Conservation (phyloP, 75 land plant species). For the Larix kaempferi region DNA sequence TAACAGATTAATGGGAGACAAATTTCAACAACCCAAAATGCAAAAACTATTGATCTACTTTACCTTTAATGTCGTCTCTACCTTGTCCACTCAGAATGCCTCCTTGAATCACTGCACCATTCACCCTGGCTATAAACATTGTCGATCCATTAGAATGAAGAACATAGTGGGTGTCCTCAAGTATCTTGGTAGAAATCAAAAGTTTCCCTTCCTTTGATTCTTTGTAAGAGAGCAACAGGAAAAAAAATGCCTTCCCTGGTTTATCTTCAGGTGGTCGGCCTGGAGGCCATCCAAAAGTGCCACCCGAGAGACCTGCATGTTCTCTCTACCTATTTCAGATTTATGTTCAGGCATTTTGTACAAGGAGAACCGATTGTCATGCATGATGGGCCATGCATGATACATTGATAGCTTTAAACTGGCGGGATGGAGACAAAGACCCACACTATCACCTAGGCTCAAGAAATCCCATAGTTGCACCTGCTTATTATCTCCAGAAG, state of each 20-base stretch:
- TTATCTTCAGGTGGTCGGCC: conserved; percentile 66
- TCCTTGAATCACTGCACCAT: too few species aligned
- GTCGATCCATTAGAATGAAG: conserved; percentile 87
- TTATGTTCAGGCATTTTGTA: conserved; percentile 70
- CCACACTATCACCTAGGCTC: conserved; percentile 45
- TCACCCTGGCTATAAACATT: conserved; percentile 73
- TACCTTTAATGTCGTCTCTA: too few species aligned
- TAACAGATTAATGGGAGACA: too few species aligned
- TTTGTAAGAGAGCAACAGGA: conserved; percentile 77
- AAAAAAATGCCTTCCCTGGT: conserved; percentile 79
- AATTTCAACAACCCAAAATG: too few species aligned
- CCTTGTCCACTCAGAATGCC: too few species aligned
- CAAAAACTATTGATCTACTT: too few species aligned
- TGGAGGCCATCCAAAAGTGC: conserved; percentile 89
- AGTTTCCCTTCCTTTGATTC: conserved; percentile 26
- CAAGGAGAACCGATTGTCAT: conserved; percentile 67
- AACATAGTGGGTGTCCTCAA: conserved; percentile 91
- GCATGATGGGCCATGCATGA: conserved; percentile 83
- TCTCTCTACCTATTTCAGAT: conserved; percentile 62
- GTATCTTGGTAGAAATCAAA: conserved; percentile 77
- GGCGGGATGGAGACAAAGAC: conserved; percentile 52
- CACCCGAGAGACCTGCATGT: conserved; percentile 83
- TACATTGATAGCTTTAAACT: conserved; percentile 54
- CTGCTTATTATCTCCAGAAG: conserved; percentile 35
- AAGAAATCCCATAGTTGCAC: conserved; percentile 60